Conservation (phyloP, 192 early-diverging fungal genomes). For the Dissophora globulifera region DNA sequence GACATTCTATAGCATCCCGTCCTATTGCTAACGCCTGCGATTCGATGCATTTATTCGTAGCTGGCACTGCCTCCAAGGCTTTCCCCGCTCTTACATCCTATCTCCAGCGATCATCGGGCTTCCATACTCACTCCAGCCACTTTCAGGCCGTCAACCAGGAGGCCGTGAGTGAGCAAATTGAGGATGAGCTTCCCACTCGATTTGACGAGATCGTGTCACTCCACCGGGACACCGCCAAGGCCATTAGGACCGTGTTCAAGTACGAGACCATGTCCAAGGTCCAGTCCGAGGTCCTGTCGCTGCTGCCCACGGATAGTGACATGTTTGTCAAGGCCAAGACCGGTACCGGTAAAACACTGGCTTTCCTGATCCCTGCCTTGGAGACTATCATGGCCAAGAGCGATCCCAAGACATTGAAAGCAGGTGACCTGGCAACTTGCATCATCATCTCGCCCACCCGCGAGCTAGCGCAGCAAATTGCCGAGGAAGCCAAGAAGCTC, state of each 20-base stretch:
- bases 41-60: too few relatives aligned
- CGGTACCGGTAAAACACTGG: constrained; percentile 96
- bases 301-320: constrained; percentile 77
- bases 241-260: constrained; percentile 72
- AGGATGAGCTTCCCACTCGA: constrained; percentile 60
- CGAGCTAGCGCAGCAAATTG: constrained; percentile 90
- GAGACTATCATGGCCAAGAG: constrained; percentile 72
- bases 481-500: constrained; percentile 77
- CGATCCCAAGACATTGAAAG: constrained; percentile 50
- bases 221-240: constrained; percentile 61
- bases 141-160: constrained; percentile 26
- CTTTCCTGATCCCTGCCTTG: constrained; percentile 92
- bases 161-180: constrained; percentile 7
- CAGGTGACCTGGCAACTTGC: constrained; percentile 66
- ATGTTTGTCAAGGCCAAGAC: constrained; percentile 97
- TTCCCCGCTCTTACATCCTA: constrained; percentile 42
- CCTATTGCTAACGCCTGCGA: background rate
- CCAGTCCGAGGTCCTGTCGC: constrained; percentile 82
- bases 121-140: constrained; percentile 17
- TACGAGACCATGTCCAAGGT: constrained; percentile 86
- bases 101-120: constrained; percentile 22
- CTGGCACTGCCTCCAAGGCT: constrained; percentile 6
- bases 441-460: constrained; percentile 91
- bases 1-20: background rate
- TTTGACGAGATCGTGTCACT: constrained; percentile 64